Conservation (phyloP, 805 yeast genomes). For the Teunomyces tritomae region DNA sequence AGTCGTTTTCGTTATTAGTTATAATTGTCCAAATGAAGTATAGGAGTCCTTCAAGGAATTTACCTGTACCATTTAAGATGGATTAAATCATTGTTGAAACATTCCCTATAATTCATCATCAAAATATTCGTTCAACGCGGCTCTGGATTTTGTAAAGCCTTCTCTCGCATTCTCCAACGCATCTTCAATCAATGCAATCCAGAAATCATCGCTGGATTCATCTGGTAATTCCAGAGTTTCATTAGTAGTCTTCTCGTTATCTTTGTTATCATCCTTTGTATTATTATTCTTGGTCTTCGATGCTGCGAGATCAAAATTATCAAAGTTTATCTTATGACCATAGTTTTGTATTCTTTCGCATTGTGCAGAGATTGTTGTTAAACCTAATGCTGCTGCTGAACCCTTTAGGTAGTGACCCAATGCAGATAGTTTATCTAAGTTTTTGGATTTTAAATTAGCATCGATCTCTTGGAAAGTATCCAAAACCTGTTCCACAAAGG, state of each 20-base stretch:
- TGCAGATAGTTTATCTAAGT: slow-evolving; percentile 60
- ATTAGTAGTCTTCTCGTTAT: slow-evolving; percentile 11
- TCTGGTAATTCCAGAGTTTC: slow-evolving; percentile 10
- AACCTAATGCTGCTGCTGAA: slow-evolving; percentile 90
- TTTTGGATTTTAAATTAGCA: slow-evolving; percentile 43
- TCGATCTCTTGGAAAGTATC: slow-evolving; percentile 76
- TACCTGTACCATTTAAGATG: not conserved
- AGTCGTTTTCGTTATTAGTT: not conserved
- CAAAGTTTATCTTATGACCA: slow-evolving; percentile 55
- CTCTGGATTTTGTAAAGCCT: slow-evolving; percentile 50
- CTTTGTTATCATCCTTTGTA: slow-evolving; percentile 18
- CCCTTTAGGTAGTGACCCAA: slow-evolving; percentile 95
- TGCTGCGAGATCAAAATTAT: slow-evolving; percentile 23
- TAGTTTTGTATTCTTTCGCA: slow-evolving; percentile 94
- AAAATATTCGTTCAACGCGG: slow-evolving; percentile 52
- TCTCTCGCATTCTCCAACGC: slow-evolving; percentile 52
- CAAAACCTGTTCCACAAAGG: slow-evolving; percentile 86
- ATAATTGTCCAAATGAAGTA: not conserved
- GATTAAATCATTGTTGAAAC: not conserved
- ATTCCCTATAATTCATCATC: slow-evolving; percentile 24
- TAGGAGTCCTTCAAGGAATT: not conserved
- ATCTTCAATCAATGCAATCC: slow-evolving; percentile 47
- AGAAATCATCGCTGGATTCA: slow-evolving; percentile 29
- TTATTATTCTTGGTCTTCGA: slow-evolving; percentile 12
- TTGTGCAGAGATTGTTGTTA: slow-evolving; percentile 74